phyloP scores from a whole-genome alignment of 2,329 filamentous ascomycete genomes.

The Harringtonia lauricola region DNA sequence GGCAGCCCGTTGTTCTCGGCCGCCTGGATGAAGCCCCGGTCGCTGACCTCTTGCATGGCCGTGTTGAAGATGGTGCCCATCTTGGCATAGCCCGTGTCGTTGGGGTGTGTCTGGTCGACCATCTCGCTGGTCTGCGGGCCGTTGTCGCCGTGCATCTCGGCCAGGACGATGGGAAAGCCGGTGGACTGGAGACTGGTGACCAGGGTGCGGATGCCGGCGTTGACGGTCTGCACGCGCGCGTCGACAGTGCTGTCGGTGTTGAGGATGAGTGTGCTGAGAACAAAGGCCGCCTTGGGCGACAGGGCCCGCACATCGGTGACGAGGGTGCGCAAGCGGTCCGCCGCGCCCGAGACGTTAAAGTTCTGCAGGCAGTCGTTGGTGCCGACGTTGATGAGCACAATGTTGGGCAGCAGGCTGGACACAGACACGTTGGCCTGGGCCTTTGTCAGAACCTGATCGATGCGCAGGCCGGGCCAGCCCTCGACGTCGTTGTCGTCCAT shows the following conservation, averaged over 20 bases:
- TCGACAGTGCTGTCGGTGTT: conserved; percentile 9
- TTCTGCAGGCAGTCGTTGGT: conserved; percentile 14
- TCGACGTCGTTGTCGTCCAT: conserved; percentile 7
- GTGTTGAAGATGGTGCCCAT: conserved; percentile 3
- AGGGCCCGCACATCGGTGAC: conserved; percentile 9
- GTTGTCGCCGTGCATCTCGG: conserved; percentile 11
- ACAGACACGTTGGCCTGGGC: background rate
- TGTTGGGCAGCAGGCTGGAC: conserved; percentile 8
- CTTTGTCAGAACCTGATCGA: conserved; percentile 7
- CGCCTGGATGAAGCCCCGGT: background rate
- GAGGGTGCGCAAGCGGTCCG: conserved; percentile 10
- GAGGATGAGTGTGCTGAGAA: conserved; percentile 13
- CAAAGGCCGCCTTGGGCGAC: conserved; percentile 13
- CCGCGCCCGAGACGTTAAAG: conserved; percentile 9
- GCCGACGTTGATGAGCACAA: conserved; percentile 12
- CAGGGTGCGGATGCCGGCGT: conserved; percentile 6
- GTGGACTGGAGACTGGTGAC: conserved; percentile 6
- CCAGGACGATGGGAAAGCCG: conserved; percentile 11
- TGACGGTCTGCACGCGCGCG: conserved; percentile 8
- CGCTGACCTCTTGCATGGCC: background rate
- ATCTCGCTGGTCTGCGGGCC: conserved; percentile 10
- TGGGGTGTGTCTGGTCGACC: conserved; percentile 7
- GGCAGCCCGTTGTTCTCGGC: background rate
- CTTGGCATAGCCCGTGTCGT: conserved; percentile 8
- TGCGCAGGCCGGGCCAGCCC: conserved; percentile 5